Conservation (phyloP, 192 early-diverging fungal species). For the Dissophora ornata region DNA sequence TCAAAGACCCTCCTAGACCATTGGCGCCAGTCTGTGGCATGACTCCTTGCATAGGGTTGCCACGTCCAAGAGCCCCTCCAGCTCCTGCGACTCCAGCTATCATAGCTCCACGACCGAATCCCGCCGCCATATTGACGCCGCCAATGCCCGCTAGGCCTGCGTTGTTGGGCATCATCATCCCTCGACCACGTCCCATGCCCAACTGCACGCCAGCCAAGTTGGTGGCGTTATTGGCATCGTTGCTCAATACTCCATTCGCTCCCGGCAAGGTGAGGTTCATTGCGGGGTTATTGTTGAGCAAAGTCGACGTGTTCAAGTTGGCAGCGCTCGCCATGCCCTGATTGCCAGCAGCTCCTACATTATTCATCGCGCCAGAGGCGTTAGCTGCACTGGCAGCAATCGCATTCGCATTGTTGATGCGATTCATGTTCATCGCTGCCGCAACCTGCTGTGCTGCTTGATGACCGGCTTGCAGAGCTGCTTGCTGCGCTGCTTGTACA, state of each 20-base stretch:
- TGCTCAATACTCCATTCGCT: neutral
- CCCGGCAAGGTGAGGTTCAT: conserved; percentile 37
- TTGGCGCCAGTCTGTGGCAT: conserved; percentile 10
- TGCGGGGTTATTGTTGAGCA: conserved; percentile 16
- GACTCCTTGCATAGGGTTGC: conserved; percentile 18
- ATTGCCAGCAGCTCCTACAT: neutral
- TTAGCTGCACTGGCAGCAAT: conserved; percentile 16
- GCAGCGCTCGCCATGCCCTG: neutral
- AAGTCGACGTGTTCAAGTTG: conserved; percentile 6
- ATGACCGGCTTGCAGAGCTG: conserved; percentile 13
- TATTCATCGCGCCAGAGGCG: neutral
- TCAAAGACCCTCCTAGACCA: neutral
- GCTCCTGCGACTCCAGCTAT: conserved; percentile 17
- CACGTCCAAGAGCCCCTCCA: conserved; percentile 23
- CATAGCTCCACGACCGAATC: conserved; percentile 22
- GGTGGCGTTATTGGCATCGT: neutral
- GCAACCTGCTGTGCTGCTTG: conserved; percentile 30
- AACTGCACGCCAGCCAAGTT: conserved; percentile 20
- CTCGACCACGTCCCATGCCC: conserved; percentile 31
- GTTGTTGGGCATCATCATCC: conserved; percentile 31
- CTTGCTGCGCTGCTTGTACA: conserved; percentile 9
- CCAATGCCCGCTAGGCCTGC: conserved; percentile 8
- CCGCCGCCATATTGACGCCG: conserved; percentile 9
- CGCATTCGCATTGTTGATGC: conserved; percentile 13
- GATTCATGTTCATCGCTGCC: conserved; percentile 8